Evolutionary conservation across 2,329 filamentous ascomycete genomes (phyloP), one percentile per base, ranked within the genome.

Genomic region (Alternaria sp.): DNA sequence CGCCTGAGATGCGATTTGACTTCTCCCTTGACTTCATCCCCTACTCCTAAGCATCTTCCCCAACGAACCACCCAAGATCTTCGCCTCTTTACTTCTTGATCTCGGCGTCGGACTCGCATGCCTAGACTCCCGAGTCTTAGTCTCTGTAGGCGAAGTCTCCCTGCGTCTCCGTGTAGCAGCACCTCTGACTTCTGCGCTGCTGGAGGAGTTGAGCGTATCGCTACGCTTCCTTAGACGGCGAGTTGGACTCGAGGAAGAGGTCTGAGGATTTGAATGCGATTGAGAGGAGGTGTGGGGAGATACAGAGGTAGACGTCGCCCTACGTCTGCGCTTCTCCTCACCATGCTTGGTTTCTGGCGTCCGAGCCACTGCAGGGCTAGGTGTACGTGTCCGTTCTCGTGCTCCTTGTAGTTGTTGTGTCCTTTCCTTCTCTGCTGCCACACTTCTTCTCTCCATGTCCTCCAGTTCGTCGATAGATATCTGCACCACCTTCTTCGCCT

Each of bases 161-260:
- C 60, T 51, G 11, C 63, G 58, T 25, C 64, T 54, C 22, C 60
- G 54, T 11, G 44, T 14, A 22, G 62, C 49, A 14, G 18, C 18
- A 11, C 46, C 62, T 28, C 59, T 63, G 4, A 57, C 55, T 38
- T 71, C 68, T 4, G 58, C 45, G 4, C 67, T 67, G 20, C 57
- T 40, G 16, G 62, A 53, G 16, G 67, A 70, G 28, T 44, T 70
- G 40, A 70, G 54, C 4, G 70, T 72, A 48, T 72, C 67, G 34
- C 70, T 71, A 18, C 68, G 59, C 43, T 70, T 72, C 34, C 68
- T 63, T 3, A 68, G 56, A 16, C 66, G 63, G 36, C 65, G 64
- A 9, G 56, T 48, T 5, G 66, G 50, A 36, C 46, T 57, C 9
- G 57, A 56, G 5, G 57, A 56, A 10, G 52, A 20, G 4, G 52